Percentiles rank a stretch among this genome's conserved stretches.
Conservation (phyloP, 352 stramenopile species). For the Blastocystis sp. region DNA sequence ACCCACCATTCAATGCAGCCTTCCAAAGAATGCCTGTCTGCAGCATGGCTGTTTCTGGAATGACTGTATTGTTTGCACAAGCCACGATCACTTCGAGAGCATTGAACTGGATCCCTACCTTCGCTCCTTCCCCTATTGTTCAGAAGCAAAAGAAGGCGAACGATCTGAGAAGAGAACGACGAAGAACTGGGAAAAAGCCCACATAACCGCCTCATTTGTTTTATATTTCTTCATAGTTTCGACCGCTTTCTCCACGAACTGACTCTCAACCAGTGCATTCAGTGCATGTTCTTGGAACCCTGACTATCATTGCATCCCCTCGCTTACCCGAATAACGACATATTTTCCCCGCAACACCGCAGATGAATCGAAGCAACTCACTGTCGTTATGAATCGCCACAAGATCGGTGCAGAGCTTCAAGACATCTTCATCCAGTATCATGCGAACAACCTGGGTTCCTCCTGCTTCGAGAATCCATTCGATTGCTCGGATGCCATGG, state of each 20-base stretch:
- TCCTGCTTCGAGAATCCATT: neutral
- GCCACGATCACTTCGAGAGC: neutral
- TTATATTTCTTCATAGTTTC: neutral
- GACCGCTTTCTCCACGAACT: neutral
- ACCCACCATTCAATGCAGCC: neutral
- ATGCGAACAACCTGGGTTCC: neutral
- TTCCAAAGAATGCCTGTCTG: constrained; percentile 18
- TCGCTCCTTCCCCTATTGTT: too few relatives aligned
- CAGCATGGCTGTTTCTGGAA: neutral
- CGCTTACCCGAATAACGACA: neutral
- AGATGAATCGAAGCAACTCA: neutral
- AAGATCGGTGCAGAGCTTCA: neutral
- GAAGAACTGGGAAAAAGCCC: too few relatives aligned
- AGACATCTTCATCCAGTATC: neutral
- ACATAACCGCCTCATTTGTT: neutral
- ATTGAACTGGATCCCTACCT: too few relatives aligned
- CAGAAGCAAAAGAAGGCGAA: too few relatives aligned
- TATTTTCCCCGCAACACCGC: neutral
- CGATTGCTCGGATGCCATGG: neutral
- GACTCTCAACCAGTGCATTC: neutral
- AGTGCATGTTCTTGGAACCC: neutral
- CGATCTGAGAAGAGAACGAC: too few relatives aligned
- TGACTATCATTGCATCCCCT: neutral
- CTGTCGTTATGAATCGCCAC: neutral
- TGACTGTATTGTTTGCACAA: neutral